Percentiles rank a stretch among this genome's conserved stretches.
phyloP scores from a whole-genome alignment of 2,329 filamentous ascomycete species.

The Diaporthe longicolla region DNA sequence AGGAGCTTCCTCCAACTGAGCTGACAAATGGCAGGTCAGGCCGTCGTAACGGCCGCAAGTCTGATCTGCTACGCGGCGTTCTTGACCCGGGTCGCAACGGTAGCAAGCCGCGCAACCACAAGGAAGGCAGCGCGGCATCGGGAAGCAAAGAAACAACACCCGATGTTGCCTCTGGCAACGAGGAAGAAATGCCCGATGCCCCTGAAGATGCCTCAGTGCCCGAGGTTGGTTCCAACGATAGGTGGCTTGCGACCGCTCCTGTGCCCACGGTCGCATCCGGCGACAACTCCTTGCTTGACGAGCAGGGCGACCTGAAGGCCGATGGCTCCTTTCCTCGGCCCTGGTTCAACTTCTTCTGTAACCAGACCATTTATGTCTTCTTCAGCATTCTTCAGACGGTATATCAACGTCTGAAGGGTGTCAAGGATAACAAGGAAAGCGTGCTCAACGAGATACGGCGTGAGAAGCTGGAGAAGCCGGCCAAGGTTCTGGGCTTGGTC shows the following conservation, averaged over 20 bases:
- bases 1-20: constrained; percentile 79
- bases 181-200: constrained; percentile 80
- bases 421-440: constrained; percentile 83
- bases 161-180: constrained; percentile 81
- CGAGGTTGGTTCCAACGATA: constrained; percentile 72
- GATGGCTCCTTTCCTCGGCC: constrained; percentile 87
- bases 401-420: constrained; percentile 84
- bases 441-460: constrained; percentile 82
- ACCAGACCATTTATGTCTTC: constrained; percentile 93
- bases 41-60: constrained; percentile 81
- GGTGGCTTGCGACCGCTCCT: constrained; percentile 75
- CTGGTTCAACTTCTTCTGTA: constrained; percentile 91
- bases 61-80: constrained; percentile 86
- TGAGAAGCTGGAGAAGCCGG: constrained; percentile 82
- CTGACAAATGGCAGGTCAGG: constrained; percentile 74
- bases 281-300: constrained; percentile 70
- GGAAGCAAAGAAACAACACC: constrained; percentile 92
- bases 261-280: constrained; percentile 67
- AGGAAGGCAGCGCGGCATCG: constrained; percentile 83
- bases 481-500: constrained; percentile 85
- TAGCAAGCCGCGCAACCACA: constrained; percentile 78
- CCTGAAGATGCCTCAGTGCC: constrained; percentile 70
- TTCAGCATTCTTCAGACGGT: constrained; percentile 94
- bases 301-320: constrained; percentile 75
- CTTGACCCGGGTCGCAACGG: constrained; percentile 83